phyloP scores from a whole-genome alignment of 2,329 filamentous ascomycete species.

The Gliomastix tumulicola region DNA sequence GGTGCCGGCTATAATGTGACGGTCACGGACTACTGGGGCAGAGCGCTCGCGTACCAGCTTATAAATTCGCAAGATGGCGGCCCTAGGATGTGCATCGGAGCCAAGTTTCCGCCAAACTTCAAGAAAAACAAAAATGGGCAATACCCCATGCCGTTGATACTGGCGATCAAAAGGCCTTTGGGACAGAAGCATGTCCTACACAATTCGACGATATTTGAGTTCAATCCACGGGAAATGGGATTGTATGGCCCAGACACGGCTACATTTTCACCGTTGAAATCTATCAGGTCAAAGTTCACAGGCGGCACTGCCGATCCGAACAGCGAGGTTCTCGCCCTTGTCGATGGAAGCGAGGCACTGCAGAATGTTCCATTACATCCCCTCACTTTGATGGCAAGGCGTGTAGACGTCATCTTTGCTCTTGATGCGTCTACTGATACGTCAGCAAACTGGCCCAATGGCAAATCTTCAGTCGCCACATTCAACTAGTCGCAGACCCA shows the following conservation, averaged over 20 bases:
- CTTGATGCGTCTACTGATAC: conserved; percentile 74
- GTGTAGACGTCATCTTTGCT: conserved; percentile 75
- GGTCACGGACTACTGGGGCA: conserved; percentile 77
- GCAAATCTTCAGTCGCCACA: conserved; percentile 65
- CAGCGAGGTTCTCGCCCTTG: conserved; percentile 54
- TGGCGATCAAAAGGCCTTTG: conserved; percentile 62
- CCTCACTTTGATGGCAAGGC: conserved; percentile 64
- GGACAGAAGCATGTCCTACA: conserved; percentile 52
- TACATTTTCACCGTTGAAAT: conserved; percentile 64
- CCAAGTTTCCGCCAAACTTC: conserved; percentile 58
- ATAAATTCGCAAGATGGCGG: conserved; percentile 67
- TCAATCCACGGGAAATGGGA: conserved; percentile 75
- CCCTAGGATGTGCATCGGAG: conserved; percentile 69
- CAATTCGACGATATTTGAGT: conserved; percentile 73
- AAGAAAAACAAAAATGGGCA: conserved; percentile 44
- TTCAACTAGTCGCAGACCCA: no score
- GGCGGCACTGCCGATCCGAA: conserved; percentile 48
- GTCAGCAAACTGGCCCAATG: conserved; percentile 65
- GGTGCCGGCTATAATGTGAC: conserved; percentile 51
- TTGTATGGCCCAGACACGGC: conserved; percentile 66
- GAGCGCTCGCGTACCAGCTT: conserved; percentile 70
- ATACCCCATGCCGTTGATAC: conserved; percentile 66
- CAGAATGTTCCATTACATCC: conserved; percentile 78
- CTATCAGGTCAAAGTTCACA: conserved; percentile 66
- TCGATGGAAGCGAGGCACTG: conserved; percentile 71